phyloP scores from a whole-genome alignment of 306 rosid genomes.

The Trifolium subterraneum region DNA sequence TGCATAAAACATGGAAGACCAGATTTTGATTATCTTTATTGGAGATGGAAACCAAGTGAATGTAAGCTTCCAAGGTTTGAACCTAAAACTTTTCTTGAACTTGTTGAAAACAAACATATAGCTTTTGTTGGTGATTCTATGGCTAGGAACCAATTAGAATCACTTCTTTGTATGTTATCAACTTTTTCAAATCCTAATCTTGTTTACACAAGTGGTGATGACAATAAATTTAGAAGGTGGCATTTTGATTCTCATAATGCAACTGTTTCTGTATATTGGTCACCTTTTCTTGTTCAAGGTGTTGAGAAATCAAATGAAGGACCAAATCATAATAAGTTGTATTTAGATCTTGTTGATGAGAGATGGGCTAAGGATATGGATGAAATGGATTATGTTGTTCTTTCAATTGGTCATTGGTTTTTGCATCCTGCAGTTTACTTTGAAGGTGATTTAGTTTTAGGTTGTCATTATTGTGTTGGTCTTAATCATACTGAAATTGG shows the following conservation, averaged over 20 bases:
- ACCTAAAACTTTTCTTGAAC: slow-evolving; percentile 64
- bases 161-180: slow-evolving; percentile 85
- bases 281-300: slow-evolving; percentile 87
- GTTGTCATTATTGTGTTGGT: slow-evolving; percentile 89
- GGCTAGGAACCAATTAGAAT: slow-evolving; percentile 96
- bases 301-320: slow-evolving; percentile 64
- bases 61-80: slow-evolving; percentile 82
- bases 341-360: slow-evolving; percentile 74
- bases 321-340: slow-evolving; percentile 60
- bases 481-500: slow-evolving; percentile 83
- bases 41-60: slow-evolving; percentile 84
- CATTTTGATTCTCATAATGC: slow-evolving; percentile 64
- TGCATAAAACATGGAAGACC: slow-evolving; percentile 79
- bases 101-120: slow-evolving; percentile 64
- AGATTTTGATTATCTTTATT: slow-evolving; percentile 68
- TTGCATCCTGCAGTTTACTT: slow-evolving; percentile 84
- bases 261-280: slow-evolving; percentile 77
- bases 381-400: slow-evolving; percentile 56
- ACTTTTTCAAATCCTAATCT: slow-evolving; percentile 64
- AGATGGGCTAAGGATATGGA: slow-evolving; percentile 75
- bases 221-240: slow-evolving; percentile 78
- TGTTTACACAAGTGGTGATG: slow-evolving; percentile 58
- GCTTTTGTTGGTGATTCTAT: slow-evolving; percentile 94
- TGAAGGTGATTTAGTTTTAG: slow-evolving; percentile 64
- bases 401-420: slow-evolving; percentile 93